phyloP scores from a whole-genome alignment of 441 rosid genomes.

The Pelargonium australe region DNA sequence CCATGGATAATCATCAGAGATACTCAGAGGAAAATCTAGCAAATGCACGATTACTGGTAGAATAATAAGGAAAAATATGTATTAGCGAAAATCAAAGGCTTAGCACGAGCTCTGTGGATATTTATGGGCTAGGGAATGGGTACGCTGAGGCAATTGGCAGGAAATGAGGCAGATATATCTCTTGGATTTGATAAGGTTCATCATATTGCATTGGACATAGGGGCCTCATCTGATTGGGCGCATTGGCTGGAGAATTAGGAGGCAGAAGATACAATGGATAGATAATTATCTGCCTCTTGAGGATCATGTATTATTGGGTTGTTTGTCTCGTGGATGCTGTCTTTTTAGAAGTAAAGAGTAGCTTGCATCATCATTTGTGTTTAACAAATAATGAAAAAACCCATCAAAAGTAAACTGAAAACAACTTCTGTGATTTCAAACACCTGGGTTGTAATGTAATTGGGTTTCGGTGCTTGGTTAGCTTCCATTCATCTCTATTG shows the following conservation, averaged over 20 bases:
- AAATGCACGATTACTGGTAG: not conserved
- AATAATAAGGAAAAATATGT: not conserved
- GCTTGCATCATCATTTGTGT: not conserved
- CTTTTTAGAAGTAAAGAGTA: not conserved
- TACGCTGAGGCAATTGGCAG: not conserved
- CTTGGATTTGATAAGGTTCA: not conserved
- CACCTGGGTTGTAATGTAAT: not conserved
- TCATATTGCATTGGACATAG: not conserved
- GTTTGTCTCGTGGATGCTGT: not conserved
- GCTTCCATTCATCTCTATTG: not conserved
- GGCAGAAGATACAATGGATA: not conserved
- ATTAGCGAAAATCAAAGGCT: not conserved
- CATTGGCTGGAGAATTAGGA: not conserved
- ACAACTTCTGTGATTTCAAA: not conserved
- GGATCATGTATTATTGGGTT: not conserved
- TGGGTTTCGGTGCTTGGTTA: not conserved
- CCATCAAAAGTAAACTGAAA: not conserved
- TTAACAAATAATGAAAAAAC: not conserved
- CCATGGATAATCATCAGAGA: not conserved
- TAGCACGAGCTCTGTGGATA: not conserved
- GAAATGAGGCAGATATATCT: not conserved
- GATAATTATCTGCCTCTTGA: not conserved
- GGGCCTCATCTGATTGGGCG: not conserved
- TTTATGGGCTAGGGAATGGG: not conserved
- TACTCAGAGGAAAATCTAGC: not conserved